A percentile compares a stretch with the other conserved stretches of the same genome.
Evolutionary conservation across 169 alveolate species (phyloP).

Genomic region (Blepharisma undulans): DNA sequence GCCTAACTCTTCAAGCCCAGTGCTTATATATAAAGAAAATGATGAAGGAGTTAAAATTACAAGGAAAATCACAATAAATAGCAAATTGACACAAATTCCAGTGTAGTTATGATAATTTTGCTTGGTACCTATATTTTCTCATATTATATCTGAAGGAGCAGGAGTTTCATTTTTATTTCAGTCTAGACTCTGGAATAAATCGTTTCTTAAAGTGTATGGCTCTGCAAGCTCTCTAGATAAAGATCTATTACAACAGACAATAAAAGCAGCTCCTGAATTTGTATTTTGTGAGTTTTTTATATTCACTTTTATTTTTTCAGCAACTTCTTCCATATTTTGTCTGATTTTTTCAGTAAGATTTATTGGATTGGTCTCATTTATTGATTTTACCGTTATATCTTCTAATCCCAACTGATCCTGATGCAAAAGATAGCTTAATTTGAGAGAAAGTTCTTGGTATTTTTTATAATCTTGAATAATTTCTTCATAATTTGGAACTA

Average conservation of each 20-base stretch:
- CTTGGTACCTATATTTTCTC: conserved; percentile 8
- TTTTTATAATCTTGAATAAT: neutral
- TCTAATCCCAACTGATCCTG: too few species aligned
- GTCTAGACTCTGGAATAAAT: neutral
- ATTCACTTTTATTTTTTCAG: neutral
- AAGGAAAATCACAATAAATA: neutral
- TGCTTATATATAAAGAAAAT: neutral
- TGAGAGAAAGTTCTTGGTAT: too few species aligned
- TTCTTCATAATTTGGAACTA: neutral
- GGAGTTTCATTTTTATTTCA: neutral
- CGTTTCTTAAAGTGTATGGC: neutral
- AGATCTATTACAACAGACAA: neutral
- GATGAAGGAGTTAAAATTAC: neutral
- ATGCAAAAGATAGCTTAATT: too few species aligned
- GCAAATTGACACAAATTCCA: neutral
- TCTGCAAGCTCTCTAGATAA: neutral
- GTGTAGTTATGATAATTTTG: neutral
- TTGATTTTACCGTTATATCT: too few species aligned
- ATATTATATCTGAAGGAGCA: neutral
- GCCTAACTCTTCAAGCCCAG: neutral
- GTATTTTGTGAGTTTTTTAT: too few species aligned
- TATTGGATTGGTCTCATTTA: too few species aligned
- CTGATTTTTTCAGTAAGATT: too few species aligned
- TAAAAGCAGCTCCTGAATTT: neutral
- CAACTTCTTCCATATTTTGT: neutral